A percentile compares a stretch with the other conserved stretches of the same genome.
phyloP scores from a whole-genome alignment of 2,329 filamentous ascomycete species.

The Fusarium fracticaudum region DNA sequence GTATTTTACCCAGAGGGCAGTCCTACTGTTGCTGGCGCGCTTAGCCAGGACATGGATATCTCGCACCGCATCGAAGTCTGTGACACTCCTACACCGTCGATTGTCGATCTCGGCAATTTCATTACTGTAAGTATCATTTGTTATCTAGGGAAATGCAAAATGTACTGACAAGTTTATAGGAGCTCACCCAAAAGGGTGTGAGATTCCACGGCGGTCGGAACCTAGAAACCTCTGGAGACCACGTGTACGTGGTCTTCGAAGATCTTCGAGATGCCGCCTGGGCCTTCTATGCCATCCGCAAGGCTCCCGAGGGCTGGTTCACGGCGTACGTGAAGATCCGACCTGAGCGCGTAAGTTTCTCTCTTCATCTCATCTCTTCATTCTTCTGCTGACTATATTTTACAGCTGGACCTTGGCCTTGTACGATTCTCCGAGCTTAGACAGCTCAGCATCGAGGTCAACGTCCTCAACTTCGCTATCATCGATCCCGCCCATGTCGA shows the following conservation, averaged over 20 bases:
- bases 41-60: constrained; percentile 59
- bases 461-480: constrained; percentile 22
- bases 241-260: constrained; percentile 64
- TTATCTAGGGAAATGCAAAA: not conserved
- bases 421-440: constrained; percentile 34
- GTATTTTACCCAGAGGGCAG: constrained; percentile 29
- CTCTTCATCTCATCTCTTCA: not conserved
- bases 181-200: constrained; percentile 48
- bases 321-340: constrained; percentile 38
- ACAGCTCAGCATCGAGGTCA: constrained; percentile 45
- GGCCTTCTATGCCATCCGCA: constrained; percentile 57
- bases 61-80: constrained; percentile 58
- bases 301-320: constrained; percentile 58
- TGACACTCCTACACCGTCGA: constrained; percentile 44
- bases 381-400: not conserved
- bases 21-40: constrained; percentile 44
- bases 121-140: constrained; percentile 53
- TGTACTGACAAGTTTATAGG: constrained; percentile 46
- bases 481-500: constrained; percentile 48
- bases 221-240: constrained; percentile 50
- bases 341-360: constrained; percentile 16
- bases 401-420: constrained; percentile 1
- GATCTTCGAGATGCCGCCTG: constrained; percentile 69
- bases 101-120: constrained; percentile 54
- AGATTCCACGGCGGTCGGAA: constrained; percentile 51